Conservation (phyloP, 768 basidiomycete species). For the Ramaria rubella region DNA sequence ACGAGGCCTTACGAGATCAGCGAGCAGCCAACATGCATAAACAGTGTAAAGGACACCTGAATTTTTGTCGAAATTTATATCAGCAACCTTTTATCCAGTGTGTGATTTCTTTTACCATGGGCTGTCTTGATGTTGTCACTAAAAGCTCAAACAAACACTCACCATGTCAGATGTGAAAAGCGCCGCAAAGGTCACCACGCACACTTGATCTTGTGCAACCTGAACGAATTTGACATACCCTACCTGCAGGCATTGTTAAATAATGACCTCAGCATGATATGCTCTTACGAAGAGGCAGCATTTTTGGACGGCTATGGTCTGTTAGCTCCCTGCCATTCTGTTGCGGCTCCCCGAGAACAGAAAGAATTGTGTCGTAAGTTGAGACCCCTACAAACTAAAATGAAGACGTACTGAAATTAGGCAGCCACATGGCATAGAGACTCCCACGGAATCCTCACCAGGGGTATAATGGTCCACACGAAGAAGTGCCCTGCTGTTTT, state of each 20-base stretch:
- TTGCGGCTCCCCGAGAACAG: slow-evolving; percentile 14
- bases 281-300: slow-evolving; percentile 6
- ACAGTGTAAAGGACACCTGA: not conserved
- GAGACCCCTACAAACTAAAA: not conserved
- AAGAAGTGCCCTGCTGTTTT: not conserved
- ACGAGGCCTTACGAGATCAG: not conserved
- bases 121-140: not conserved
- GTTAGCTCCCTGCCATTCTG: slow-evolving; percentile 15
- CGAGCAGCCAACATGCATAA: not conserved
- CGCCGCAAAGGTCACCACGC: not conserved
- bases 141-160: not conserved
- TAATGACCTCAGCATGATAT: slow-evolving; percentile 3
- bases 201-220: slow-evolving; percentile 21
- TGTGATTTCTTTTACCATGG: no score
- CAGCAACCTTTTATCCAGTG: slow-evolving; percentile 15
- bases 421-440: slow-evolving; percentile 19
- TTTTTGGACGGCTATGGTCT: slow-evolving; percentile 19
- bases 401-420: not conserved
- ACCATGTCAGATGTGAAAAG: slow-evolving; percentile 12
- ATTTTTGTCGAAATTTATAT: slow-evolving; percentile 11
- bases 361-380: slow-evolving; percentile 18
- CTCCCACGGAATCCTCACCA: slow-evolving; percentile 12
- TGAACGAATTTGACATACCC: slow-evolving; percentile 19
- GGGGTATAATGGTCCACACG: slow-evolving; percentile 7
- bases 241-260: slow-evolving; percentile 21